Evolutionary conservation across 768 basidiomycete species (phyloP).

Genomic region (Lactarius hengduanensis): DNA sequence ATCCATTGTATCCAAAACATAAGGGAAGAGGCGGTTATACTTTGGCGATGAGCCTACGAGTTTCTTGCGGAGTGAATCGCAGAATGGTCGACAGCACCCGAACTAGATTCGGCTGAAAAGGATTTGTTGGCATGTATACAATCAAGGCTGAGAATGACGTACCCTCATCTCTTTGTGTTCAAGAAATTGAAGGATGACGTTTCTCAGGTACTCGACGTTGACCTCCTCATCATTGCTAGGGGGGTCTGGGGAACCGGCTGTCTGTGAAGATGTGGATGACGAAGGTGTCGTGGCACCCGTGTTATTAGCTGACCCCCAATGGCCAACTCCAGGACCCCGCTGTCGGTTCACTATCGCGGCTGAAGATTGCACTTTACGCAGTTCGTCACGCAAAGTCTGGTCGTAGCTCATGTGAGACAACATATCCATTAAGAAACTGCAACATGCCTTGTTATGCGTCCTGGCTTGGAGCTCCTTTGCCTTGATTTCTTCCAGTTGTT

Average conservation of each 20-base stretch:
- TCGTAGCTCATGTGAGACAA: slow-evolving; percentile 2
- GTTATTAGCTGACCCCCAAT: slow-evolving; percentile 62
- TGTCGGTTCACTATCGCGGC: slow-evolving; percentile 86
- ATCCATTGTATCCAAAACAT: neutral
- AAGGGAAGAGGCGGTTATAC: slow-evolving; percentile 42
- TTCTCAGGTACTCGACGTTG: slow-evolving; percentile 93
- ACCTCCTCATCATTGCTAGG: slow-evolving; percentile 79
- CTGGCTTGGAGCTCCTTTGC: slow-evolving; percentile 67
- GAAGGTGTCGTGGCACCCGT: slow-evolving; percentile 34
- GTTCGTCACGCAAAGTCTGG: slow-evolving; percentile 87
- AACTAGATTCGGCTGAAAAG: slow-evolving; percentile 75
- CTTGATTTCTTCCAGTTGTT: slow-evolving; percentile 71
- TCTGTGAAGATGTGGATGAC: slow-evolving; percentile 41
- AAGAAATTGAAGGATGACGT: slow-evolving; percentile 94
- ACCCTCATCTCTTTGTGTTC: slow-evolving; percentile 99
- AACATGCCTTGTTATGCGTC: slow-evolving; percentile 70
- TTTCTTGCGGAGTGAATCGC: slow-evolving; percentile 94
- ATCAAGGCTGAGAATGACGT: slow-evolving; percentile 36
- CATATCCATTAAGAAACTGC: neutral
- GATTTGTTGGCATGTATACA: slow-evolving; percentile 18
- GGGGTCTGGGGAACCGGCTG: slow-evolving; percentile 35
- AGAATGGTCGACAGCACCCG: slow-evolving; percentile 90
- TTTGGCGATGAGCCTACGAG: slow-evolving; percentile 84
- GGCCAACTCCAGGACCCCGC: slow-evolving; percentile 91
- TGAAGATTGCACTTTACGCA: slow-evolving; percentile 94